phyloP scores from a whole-genome alignment of 805 yeast species.

The Metschnikowia lochheadii region DNA sequence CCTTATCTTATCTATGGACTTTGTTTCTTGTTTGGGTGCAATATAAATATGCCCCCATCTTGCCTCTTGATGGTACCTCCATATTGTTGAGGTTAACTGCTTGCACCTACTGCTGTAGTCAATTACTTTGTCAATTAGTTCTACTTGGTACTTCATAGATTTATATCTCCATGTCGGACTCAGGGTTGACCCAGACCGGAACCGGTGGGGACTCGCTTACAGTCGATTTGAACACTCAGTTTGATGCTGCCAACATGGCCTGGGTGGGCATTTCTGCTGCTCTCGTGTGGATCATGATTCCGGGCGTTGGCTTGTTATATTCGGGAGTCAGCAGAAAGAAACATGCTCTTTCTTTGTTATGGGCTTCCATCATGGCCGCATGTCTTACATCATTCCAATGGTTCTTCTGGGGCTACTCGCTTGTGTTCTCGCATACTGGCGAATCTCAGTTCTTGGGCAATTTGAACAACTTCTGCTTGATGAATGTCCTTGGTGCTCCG shows the following conservation, averaged over 20 bases:
- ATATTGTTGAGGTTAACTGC: neutral
- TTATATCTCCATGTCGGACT: slow-evolving; percentile 1
- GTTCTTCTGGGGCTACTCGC: slow-evolving; percentile 83
- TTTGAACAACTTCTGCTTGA: slow-evolving; percentile 74
- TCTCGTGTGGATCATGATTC: slow-evolving; percentile 93
- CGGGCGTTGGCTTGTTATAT: slow-evolving; percentile 90
- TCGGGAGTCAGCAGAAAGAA: slow-evolving; percentile 93
- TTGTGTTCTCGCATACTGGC: slow-evolving; percentile 71
- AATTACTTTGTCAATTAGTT: neutral
- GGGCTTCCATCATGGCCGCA: slow-evolving; percentile 91
- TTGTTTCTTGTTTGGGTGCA: slow-evolving; percentile 1
- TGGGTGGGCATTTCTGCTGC: slow-evolving; percentile 79
- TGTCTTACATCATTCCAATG: slow-evolving; percentile 87
- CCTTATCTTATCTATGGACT: slow-evolving; percentile 7
- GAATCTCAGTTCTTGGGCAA: slow-evolving; percentile 72
- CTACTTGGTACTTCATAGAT: neutral
- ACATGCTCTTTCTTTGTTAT: slow-evolving; percentile 88
- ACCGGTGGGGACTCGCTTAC: slow-evolving; percentile 81
- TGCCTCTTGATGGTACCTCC: neutral
- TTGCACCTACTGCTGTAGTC: neutral
- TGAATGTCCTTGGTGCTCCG: slow-evolving; percentile 78
- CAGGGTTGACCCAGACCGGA: slow-evolving; percentile 47
- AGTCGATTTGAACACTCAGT: slow-evolving; percentile 66
- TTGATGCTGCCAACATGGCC: slow-evolving; percentile 72
- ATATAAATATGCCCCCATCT: neutral